These are phyloP conservation scores for Tolypocladium ovalisporum DNA, from an alignment of 2,329 filamentous ascomycete species.

Conservation along the genomic window DNA sequence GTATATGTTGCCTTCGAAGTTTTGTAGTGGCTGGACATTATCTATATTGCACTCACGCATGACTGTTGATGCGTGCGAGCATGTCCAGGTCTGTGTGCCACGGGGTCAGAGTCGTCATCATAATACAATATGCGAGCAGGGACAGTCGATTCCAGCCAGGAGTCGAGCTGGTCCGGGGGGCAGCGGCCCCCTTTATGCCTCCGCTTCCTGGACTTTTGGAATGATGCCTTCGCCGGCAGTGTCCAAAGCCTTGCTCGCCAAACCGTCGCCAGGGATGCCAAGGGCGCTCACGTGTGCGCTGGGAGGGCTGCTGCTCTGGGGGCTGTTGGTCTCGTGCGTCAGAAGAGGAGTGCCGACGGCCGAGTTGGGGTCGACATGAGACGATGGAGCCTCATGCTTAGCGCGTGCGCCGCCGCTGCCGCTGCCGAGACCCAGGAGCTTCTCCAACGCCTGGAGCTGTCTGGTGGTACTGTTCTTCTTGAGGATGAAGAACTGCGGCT, in stretches of 20 bases:
- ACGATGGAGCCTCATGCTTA: slow-evolving; percentile 18
- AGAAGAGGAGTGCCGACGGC: slow-evolving; percentile 53
- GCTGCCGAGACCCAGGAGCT: slow-evolving; percentile 15
- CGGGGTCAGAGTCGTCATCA: background rate
- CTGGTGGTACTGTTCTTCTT: slow-evolving; percentile 56
- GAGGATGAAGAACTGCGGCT: slow-evolving; percentile 46
- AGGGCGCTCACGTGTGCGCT: slow-evolving; percentile 50
- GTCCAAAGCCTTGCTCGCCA: slow-evolving; percentile 11
- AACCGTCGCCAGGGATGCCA: slow-evolving; percentile 23
- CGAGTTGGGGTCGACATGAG: slow-evolving; percentile 38
- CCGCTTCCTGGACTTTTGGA: slow-evolving; percentile 17
- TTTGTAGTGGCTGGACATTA: slow-evolving; percentile 3
- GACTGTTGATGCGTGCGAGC: background rate
- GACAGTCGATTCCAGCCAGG: background rate
- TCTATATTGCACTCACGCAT: slow-evolving; percentile 1
- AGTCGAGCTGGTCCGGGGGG: background rate
- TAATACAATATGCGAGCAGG: slow-evolving; percentile 1
- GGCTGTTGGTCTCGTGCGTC: slow-evolving; percentile 59
- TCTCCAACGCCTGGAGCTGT: slow-evolving; percentile 35
- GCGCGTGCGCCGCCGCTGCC: slow-evolving; percentile 8
- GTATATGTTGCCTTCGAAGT: slow-evolving; percentile 6
- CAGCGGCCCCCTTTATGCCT: slow-evolving; percentile 12
- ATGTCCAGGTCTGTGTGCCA: background rate
- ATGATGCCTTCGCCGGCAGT: slow-evolving; percentile 5
- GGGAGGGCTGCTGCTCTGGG: slow-evolving; percentile 53